Evolutionary conservation across 805 yeast species (phyloP).

Genomic region (Lipomyces mesembrius): DNA sequence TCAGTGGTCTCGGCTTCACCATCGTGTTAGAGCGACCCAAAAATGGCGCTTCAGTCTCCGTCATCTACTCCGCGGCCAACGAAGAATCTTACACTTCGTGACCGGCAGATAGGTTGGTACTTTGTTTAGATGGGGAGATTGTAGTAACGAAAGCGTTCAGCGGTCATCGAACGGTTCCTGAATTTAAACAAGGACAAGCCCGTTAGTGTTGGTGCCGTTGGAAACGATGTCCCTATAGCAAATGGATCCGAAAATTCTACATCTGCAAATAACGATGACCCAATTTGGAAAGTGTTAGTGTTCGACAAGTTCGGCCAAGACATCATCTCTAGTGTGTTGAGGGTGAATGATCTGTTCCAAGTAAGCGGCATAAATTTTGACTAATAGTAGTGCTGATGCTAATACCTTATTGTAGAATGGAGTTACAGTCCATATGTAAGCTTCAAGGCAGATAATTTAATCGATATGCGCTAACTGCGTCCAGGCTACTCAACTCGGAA

Average conservation of each 20-base stretch:
- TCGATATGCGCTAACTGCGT: background rate
- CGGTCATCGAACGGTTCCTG: constrained; percentile 77
- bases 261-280: constrained; percentile 58
- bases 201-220: constrained; percentile 40
- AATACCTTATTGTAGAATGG: constrained; percentile 59
- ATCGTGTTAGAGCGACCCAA: background rate
- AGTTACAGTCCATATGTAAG: constrained; percentile 77
- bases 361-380: constrained; percentile 10
- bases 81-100: constrained; percentile 30
- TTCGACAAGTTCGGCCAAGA: constrained; percentile 82
- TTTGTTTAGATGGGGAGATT: background rate
- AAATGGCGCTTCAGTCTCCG: constrained; percentile 17
- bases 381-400: background rate
- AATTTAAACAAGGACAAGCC: constrained; percentile 68
- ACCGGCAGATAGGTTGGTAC: constrained; percentile 36
- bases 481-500: constrained; percentile 59
- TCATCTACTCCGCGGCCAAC: constrained; percentile 11
- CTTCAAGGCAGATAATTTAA: background rate
- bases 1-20: background rate
- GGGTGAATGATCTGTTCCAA: constrained; percentile 84
- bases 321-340: constrained; percentile 84
- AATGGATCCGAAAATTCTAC: constrained; percentile 51
- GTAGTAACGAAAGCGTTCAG: constrained; percentile 32
- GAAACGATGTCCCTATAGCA: constrained; percentile 49
- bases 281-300: constrained; percentile 89